A percentile compares a stretch with the other conserved stretches of the same genome.
phyloP scores from a whole-genome alignment of 345 rosid genomes.

The Camelina hispida region DNA sequence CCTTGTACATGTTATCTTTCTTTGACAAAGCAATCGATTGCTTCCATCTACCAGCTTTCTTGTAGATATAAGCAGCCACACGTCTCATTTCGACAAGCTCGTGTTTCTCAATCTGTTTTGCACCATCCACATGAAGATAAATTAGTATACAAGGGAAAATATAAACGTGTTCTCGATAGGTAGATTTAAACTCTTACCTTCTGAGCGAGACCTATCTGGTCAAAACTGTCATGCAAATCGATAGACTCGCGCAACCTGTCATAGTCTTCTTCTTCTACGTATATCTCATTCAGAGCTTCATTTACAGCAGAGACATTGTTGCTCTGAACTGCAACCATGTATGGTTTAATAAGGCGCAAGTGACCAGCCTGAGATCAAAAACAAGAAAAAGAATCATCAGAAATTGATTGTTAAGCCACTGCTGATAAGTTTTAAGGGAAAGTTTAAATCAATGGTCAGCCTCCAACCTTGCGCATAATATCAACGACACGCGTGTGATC shows the following conservation, averaged over 20 bases:
- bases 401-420: slow-evolving; percentile 7
- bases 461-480: slow-evolving; percentile 90
- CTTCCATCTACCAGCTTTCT: slow-evolving; percentile 99
- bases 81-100: slow-evolving; percentile 99
- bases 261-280: slow-evolving; percentile 96
- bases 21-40: slow-evolving; percentile 95
- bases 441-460: slow-evolving; percentile 17
- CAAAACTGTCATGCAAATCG: slow-evolving; percentile 92
- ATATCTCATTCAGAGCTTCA: slow-evolving; percentile 92
- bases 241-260: slow-evolving; percentile 93
- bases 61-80: slow-evolving; percentile 98
- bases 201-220: slow-evolving; percentile 93
- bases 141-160: slow-evolving; percentile 7
- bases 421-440: slow-evolving; percentile 14
- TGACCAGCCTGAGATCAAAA: slow-evolving; percentile 81
- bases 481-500: slow-evolving; percentile 98
- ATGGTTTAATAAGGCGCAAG: slow-evolving; percentile 91
- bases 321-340: slow-evolving; percentile 98
- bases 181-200: slow-evolving; percentile 55
- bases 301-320: slow-evolving; percentile 94
- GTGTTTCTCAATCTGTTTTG: slow-evolving; percentile 89
- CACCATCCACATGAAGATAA: slow-evolving; percentile 30
- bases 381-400: background rate
- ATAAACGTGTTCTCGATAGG: background rate
- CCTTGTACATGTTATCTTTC: slow-evolving; percentile 91